Base-by-base conservation (phyloP, 257 asterid species). In the Salvia hispanica region DNA sequence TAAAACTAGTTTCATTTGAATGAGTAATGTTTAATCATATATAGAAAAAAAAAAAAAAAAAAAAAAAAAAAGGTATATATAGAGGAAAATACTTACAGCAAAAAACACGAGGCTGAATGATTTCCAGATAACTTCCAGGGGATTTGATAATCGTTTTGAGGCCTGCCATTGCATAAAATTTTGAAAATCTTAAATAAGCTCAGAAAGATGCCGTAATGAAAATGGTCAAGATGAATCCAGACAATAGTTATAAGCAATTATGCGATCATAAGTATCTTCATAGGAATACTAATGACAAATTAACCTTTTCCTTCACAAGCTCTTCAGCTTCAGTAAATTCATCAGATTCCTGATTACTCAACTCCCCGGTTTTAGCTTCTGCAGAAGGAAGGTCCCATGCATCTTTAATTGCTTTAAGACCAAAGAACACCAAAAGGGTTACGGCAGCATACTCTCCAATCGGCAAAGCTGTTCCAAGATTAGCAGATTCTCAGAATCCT, bases 81-180 rank as follows among this genome's bases (percentile, higher is more conserved):
- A 6, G n/a, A 57, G 21, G 55, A 75, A 71, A 72, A 59, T 64
- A 73, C 96, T 88, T 86, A 91, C 99, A 47, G 99, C 97, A 31
- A 94, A 91, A 73, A 94, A 94, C 56, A 94, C 88, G 37, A 94
- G 96, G 85, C 96, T 88, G 86, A 94, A 94, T 18, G 99, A 94
- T 78, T 91, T 78, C 96, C 96, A 88, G 74, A 94, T 60, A 51
- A 94, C 78, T 78, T 91, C 96, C 21, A 94, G 81, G 59, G 99
- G 99, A 80, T 83, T 92, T 1, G 96, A 81, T 66, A 94, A 89
- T 67, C 67, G 62, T 62, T 79, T 78, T 14, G 97, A 80, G 3
- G 73, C 90, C 99, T 93, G 81, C 58, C 36, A 66, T 57, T 48
- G 60, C 51, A 71, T 50, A 58, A 51, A 31, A 34, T 45, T 37